Evolutionary conservation across 768 basidiomycete species (phyloP).

Genomic region (Termitomyces sp.): DNA sequence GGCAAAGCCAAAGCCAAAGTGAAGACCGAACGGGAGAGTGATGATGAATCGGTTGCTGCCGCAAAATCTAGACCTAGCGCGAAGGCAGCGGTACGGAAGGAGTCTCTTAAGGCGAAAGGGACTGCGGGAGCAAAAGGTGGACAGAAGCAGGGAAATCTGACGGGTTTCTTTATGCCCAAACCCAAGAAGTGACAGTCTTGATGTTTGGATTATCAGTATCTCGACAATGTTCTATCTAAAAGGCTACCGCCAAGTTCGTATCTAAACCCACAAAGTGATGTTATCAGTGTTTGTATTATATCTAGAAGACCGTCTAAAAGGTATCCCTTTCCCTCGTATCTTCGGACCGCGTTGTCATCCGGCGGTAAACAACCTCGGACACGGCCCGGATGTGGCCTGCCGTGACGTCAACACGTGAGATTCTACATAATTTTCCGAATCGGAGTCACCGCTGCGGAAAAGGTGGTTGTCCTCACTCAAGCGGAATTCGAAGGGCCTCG

Average conservation of each 20-base stretch:
- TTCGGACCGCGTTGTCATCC: too few relatives aligned
- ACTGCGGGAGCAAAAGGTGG: slow-evolving; percentile 7
- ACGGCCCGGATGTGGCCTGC: too few relatives aligned
- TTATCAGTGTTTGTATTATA: too few relatives aligned
- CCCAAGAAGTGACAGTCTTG: slow-evolving; percentile 12
- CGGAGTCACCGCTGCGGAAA: background rate
- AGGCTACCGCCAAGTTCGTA: too few relatives aligned
- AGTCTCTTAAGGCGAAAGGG: slow-evolving; percentile 4
- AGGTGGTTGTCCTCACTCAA: too few relatives aligned
- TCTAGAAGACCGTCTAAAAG: too few relatives aligned
- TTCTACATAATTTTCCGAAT: background rate
- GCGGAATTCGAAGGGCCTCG: background rate
- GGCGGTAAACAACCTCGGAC: too few relatives aligned
- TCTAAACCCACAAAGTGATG: too few relatives aligned
- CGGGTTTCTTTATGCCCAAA: slow-evolving; percentile 32
- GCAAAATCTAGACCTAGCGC: slow-evolving; percentile 7
- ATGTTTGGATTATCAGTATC: too few relatives aligned
- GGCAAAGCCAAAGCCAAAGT: slow-evolving; percentile 17
- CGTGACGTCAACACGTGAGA: too few relatives aligned
- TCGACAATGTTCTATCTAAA: too few relatives aligned
- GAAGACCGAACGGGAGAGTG: slow-evolving; percentile 14
- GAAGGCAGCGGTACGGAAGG: slow-evolving; percentile 1
- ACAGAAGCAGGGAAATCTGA: slow-evolving; percentile 22
- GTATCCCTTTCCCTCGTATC: too few relatives aligned
- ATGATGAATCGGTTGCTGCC: slow-evolving; percentile 1